A percentile compares a stretch with the other conserved stretches of the same genome.
These are phyloP conservation scores for Nicotiana undulata DNA, from an alignment of 257 asterid genomes.

Conservation along the genomic window DNA sequence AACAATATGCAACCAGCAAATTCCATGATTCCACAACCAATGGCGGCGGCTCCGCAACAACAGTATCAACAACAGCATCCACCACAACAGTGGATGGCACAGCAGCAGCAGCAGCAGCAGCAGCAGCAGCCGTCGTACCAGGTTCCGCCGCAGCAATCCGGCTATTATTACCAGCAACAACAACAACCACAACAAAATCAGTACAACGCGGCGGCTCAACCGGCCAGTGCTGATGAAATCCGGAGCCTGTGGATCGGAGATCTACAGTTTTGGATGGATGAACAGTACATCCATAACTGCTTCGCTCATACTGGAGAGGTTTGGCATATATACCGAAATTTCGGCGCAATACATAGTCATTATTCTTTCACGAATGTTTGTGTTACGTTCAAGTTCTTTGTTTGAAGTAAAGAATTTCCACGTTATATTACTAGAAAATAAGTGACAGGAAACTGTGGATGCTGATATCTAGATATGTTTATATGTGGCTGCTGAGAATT, in stretches of 20 bases:
- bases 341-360: background rate
- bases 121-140: conserved; percentile 46
- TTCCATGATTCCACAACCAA: conserved; percentile 52
- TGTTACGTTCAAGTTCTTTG: background rate
- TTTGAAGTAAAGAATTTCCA: background rate
- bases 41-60: conserved; percentile 32
- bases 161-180: conserved; percentile 60
- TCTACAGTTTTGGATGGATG: conserved; percentile 96
- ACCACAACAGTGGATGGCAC: conserved; percentile 51
- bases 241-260: conserved; percentile 94
- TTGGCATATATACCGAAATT: background rate
- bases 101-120: conserved; percentile 37
- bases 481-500: background rate
- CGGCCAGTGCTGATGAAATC: conserved; percentile 53
- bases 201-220: conserved; percentile 40
- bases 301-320: conserved; percentile 75
- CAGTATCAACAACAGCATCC: conserved; percentile 55
- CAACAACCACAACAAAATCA: conserved; percentile 36
- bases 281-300: conserved; percentile 46
- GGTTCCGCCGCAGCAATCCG: conserved; percentile 50
- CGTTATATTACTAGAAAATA: background rate
- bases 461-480: background rate
- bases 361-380: background rate
- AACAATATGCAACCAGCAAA: conserved; percentile 56
- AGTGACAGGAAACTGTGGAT: background rate